These are phyloP conservation scores for Myotisia sp. DNA, from an alignment of 2,329 filamentous ascomycete genomes.

Conservation along the genomic window DNA sequence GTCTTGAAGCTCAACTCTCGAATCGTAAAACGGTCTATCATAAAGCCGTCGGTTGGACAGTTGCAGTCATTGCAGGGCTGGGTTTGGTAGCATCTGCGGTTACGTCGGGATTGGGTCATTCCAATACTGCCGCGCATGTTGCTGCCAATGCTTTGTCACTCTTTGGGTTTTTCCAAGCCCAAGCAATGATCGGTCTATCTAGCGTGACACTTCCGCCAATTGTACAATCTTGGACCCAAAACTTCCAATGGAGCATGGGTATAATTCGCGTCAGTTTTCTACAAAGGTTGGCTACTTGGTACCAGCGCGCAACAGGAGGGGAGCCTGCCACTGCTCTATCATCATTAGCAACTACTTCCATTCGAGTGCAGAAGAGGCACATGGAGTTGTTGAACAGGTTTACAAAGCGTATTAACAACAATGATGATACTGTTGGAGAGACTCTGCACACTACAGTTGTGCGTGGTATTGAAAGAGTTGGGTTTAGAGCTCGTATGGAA, in stretches of 20 bases:
- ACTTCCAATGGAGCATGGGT: conserved; percentile 97
- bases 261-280: conserved; percentile 80
- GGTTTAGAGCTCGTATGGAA: conserved; percentile 73
- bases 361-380: conserved; percentile 65
- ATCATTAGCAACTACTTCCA: conserved; percentile 57
- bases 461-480: conserved; percentile 75
- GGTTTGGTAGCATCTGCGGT: conserved; percentile 74
- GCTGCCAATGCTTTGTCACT: conserved; percentile 88
- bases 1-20: conserved; percentile 73
- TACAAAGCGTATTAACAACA: conserved; percentile 40
- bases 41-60: conserved; percentile 74
- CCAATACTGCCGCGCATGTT: conserved; percentile 87
- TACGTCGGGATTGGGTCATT: conserved; percentile 78
- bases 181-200: conserved; percentile 79
- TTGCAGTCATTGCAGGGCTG: conserved; percentile 73
- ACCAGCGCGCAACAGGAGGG: conserved; percentile 83
- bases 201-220: conserved; percentile 71
- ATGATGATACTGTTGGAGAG: conserved; percentile 38
- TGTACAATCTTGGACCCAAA: conserved; percentile 85
- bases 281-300: conserved; percentile 85
- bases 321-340: conserved; percentile 67
- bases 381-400: conserved; percentile 30
- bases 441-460: conserved; percentile 40
- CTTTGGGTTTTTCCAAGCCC: conserved; percentile 86
- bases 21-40: conserved; percentile 89